Conservation (phyloP, 208 protist genomes). For the Leishmania lainsoni region DNA sequence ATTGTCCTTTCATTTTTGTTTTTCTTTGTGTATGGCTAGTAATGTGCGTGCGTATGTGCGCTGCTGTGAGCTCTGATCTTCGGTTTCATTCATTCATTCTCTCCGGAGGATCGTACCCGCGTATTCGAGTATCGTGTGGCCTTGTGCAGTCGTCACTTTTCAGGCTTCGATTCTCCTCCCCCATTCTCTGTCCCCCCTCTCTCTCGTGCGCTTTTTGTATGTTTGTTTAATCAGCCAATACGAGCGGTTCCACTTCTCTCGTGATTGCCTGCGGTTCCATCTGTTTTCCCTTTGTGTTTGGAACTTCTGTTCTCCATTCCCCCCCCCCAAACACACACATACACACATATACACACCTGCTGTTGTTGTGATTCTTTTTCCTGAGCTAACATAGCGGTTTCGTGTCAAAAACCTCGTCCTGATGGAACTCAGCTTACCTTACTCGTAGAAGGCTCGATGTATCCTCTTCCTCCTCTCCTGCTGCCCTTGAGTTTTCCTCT, state of each 20-base stretch:
- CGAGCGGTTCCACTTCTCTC: background rate
- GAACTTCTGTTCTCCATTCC: background rate
- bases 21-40: conserved; percentile 2
- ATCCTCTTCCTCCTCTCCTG: background rate
- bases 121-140: background rate
- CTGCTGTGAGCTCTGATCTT: background rate
- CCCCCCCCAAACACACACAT: no score
- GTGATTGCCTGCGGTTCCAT: background rate
- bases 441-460: background rate
- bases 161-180: background rate
- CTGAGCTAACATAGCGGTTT: background rate
- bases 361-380: background rate
- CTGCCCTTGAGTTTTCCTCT: background rate
- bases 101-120: background rate
- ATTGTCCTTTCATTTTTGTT: background rate
- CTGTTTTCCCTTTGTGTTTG: background rate
- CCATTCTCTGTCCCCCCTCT: background rate
- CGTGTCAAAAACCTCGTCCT: background rate
- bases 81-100: background rate
- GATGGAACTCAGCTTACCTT: background rate
- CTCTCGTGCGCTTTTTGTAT: background rate
- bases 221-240: background rate
- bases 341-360: background rate
- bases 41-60: conserved; percentile 21
- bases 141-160: background rate